Evolutionary conservation across 352 stramenopile genomes (phyloP).

Genomic region (Phytophthora megakarya): DNA sequence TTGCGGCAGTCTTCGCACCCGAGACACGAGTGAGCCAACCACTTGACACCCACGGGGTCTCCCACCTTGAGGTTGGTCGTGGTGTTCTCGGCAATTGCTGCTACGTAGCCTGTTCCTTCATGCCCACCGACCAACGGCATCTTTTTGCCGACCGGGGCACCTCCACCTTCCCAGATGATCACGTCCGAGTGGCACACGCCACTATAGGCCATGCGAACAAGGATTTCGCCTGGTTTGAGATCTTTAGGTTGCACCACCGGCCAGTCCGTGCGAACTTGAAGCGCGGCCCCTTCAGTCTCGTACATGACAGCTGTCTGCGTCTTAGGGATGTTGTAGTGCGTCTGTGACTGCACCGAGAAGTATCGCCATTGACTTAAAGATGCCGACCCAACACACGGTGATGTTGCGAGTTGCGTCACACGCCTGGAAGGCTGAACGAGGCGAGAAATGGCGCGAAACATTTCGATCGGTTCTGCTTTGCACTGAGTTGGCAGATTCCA

Average conservation of each 20-base stretch:
- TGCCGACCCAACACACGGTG: slow-evolving; percentile 15
- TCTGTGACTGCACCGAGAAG: slow-evolving; percentile 50
- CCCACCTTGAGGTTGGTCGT: slow-evolving; percentile 48
- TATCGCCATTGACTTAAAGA: slow-evolving; percentile 20
- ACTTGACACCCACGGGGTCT: slow-evolving; percentile 55
- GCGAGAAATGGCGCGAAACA: slow-evolving; percentile 36
- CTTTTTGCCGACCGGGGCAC: slow-evolving; percentile 32
- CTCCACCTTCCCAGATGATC: slow-evolving; percentile 47
- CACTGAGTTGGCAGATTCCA: slow-evolving; percentile 11
- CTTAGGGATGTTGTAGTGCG: slow-evolving; percentile 49
- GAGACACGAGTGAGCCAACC: slow-evolving; percentile 49
- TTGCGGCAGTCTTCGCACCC: slow-evolving; percentile 59
- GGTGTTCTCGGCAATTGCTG: slow-evolving; percentile 47
- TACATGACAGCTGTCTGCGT: slow-evolving; percentile 54
- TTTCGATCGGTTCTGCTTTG: slow-evolving; percentile 1
- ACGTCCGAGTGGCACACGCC: slow-evolving; percentile 56
- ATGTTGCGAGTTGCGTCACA: slow-evolving; percentile 23
- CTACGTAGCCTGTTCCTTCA: slow-evolving; percentile 53
- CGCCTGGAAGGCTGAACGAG: slow-evolving; percentile 28
- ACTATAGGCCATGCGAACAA: slow-evolving; percentile 55
- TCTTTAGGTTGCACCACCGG: slow-evolving; percentile 45
- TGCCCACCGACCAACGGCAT: slow-evolving; percentile 57
- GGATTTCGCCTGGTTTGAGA: slow-evolving; percentile 47
- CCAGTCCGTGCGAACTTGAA: slow-evolving; percentile 51
- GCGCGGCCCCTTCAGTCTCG: slow-evolving; percentile 38